Base-by-base conservation (phyloP, 805 yeast species). In the Isabelozyma heimii region DNA sequence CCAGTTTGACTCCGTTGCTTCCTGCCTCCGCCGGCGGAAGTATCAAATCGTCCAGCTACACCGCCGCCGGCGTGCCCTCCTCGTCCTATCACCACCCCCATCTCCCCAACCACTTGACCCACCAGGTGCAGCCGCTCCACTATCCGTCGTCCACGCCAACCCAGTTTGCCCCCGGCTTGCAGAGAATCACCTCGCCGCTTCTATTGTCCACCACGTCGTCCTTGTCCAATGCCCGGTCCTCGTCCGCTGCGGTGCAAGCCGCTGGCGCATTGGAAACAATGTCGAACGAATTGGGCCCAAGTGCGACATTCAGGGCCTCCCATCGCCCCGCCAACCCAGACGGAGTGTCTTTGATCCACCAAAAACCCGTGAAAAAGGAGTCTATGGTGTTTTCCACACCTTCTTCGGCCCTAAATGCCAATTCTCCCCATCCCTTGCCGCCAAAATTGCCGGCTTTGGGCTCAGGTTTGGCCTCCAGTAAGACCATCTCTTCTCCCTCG, bases 141-240 rank as follows among this genome's bases (percentile, higher is more conserved):
- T 83, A 83, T 59, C 89, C 89, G 6, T 72, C 82, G 4, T 82
- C 87, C 0, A 83, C 87, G 1, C 89, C 89, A 13, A 79, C 87
- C 1, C 87, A 83, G 57, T 84, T 82, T 72, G 87, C 86, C 28
- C 82, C 86, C 0, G 84, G 84, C 40, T 64, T 84, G 45, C 79
- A 80, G 51, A 64, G 83, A 35, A 83, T 84, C 49, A 84, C 89
- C 0, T 82, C 87, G 13, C 89, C 89, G 0, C 67, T 84, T 45
- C 65, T 84, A 50, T 69, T 85, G 41, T 78, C 85, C 7, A 80
- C 84, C 13, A 55, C 81, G 20, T 57, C 80, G 39, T 72, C 70
- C 49, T 64, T 66, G 60, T 78, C 66, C 59, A 77, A 56, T 66
- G 66, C 75, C 1, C 63, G 76, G 46, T 49, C 55, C 4, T 52